Base-by-base conservation (phyloP, 129 eudicot genomes). In the Centrapalus pauciflorus region DNA sequence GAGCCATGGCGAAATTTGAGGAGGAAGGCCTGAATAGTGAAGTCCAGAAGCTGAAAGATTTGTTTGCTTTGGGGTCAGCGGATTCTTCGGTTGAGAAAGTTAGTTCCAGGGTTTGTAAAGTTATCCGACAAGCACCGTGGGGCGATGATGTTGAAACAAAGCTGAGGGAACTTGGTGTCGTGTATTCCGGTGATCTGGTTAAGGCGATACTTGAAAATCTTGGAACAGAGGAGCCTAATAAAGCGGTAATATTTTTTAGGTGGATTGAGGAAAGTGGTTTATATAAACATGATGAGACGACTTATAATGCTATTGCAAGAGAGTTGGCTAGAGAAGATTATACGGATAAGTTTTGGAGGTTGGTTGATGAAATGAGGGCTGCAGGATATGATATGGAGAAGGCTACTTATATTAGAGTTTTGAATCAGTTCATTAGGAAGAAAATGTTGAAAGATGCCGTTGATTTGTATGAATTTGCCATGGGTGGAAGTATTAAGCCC, bases 191-290 rank as follows among this genome's bases (percentile, higher is more conserved):
- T 55, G 85, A 83, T 35, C 55, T 87, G 77, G 83, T 91, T 76
- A 61, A 40, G 20, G 43, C 29, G 60, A 82, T 85, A 28, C 14
- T 91, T 50, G 84, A 77, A 23, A 83, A 64, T 52, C 80, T 90
- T 61, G 88, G 61, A 55, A n/a, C 34, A 4, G 96, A 84, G 5
- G 96, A 84, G 33, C 81, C 81, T 17, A 87, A 79, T 63, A 87
- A 85, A 61, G 94, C 84, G 2, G 69, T 87, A 62, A 83, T 91
- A 2, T 81, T 87, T 55, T 91, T 91, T 34, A 84, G 94, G 81
- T 91, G 96, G 97, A 48, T 91, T 41, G 80, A 81, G 60, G 97
- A 91, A 80, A 82, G 84, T 56, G 85, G 83, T 2, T 49, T 81
- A 20, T 77, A 76, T 75, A 83, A 83, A 49, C 97, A 91, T 59